phyloP scores from a whole-genome alignment of 176 grass and related monocot species.

The Carex myosuroides region DNA sequence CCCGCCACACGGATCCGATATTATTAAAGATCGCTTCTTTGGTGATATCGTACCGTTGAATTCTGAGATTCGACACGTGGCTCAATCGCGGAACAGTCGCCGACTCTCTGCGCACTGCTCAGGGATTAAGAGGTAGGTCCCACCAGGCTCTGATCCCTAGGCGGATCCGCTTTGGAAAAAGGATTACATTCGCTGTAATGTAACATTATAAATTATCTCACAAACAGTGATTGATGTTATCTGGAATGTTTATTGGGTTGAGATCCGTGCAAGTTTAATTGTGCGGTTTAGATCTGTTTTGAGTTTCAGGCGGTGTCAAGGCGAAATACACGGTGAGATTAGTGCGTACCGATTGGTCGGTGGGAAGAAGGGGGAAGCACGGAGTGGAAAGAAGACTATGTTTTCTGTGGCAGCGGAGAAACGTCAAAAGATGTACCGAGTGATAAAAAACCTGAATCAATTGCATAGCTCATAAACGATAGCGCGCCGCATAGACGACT shows the following conservation, averaged over 20 bases:
- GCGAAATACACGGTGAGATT: background rate
- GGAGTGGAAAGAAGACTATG: background rate
- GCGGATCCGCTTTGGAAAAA: slow-evolving; percentile 35
- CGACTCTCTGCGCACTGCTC: slow-evolving; percentile 6
- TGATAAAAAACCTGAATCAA: background rate
- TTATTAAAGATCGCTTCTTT: background rate
- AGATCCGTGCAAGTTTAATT: background rate
- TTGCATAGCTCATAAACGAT: too few species aligned
- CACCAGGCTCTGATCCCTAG: slow-evolving; percentile 55
- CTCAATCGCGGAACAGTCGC: slow-evolving; percentile 12
- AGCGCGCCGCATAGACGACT: too few species aligned
- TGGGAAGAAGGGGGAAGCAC: background rate
- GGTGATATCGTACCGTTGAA: slow-evolving; percentile 5
- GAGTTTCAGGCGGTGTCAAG: background rate
- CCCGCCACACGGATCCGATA: slow-evolving; percentile 13
- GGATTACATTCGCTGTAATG: slow-evolving; percentile 1
- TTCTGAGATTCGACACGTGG: background rate
- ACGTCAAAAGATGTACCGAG: background rate
- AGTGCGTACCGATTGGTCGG: background rate
- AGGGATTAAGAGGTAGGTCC: slow-evolving; percentile 14
- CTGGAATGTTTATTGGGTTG: background rate
- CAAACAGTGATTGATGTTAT: background rate
- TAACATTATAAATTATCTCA: background rate
- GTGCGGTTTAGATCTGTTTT: background rate
- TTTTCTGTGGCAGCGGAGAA: background rate